phyloP scores from a whole-genome alignment of 306 rosid species.

The Luffa aegyptiaca region DNA sequence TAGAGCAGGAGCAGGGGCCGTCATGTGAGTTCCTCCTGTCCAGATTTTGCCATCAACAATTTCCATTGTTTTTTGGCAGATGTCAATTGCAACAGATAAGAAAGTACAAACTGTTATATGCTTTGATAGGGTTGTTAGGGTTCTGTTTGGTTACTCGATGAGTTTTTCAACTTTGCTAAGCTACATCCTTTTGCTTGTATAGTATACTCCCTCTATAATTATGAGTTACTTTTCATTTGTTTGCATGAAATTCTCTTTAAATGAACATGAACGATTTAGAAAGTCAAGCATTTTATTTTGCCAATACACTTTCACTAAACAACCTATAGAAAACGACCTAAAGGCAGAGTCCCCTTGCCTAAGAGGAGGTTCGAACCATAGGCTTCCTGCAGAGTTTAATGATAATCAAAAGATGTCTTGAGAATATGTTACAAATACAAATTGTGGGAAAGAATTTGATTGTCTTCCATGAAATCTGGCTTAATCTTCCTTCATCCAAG shows the following conservation, averaged over 20 bases:
- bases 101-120: constrained; percentile 45
- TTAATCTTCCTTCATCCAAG: not conserved
- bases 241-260: not conserved
- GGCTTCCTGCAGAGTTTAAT: not conserved
- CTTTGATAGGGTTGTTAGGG: constrained; percentile 58
- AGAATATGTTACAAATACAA: not conserved
- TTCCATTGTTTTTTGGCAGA: constrained; percentile 23
- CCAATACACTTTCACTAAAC: not conserved
- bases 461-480: not conserved
- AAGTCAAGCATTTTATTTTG: not conserved
- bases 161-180: constrained; percentile 59
- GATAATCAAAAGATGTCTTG: not conserved
- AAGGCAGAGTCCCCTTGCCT: not conserved
- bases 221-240: not conserved
- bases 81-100: constrained; percentile 62
- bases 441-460: not conserved
- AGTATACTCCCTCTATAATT: constrained; percentile 7
- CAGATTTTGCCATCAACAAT: too few species aligned
- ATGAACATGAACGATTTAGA: not conserved
- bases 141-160: constrained; percentile 71
- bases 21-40: too few species aligned
- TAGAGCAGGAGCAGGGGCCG: too few species aligned
- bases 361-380: not conserved
- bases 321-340: not conserved
- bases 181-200: constrained; percentile 56